Evolutionary conservation across 108 stramenopile genomes (phyloP).

Genomic region (Fistulifera pelliculosa): DNA sequence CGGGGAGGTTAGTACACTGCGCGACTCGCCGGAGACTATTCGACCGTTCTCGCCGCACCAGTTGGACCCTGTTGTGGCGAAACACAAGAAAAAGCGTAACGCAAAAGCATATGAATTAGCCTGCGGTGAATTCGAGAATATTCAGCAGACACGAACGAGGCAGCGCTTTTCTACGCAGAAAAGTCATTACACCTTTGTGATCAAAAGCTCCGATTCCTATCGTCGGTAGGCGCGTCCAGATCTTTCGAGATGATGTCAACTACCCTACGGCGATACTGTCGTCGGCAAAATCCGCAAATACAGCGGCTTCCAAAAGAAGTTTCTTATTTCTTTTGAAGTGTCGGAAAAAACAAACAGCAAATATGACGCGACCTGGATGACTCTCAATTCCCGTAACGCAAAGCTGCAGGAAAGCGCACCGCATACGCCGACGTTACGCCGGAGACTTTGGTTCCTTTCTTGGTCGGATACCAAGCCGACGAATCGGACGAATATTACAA

Average conservation of each 20-base stretch:
- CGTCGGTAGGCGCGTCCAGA: constrained; percentile 36
- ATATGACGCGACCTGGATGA: constrained; percentile 45
- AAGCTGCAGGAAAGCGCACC: too few species aligned
- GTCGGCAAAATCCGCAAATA: constrained; percentile 34
- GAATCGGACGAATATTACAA: constrained; percentile 1
- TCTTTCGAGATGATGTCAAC: constrained; percentile 47
- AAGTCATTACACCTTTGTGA: constrained; percentile 13
- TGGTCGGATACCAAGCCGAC: constrained; percentile 22
- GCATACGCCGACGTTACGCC: constrained; percentile 4
- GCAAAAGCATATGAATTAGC: constrained; percentile 30
- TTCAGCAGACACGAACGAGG: constrained; percentile 33
- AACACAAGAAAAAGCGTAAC: constrained; percentile 63
- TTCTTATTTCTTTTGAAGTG: constrained; percentile 38
- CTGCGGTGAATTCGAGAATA: constrained; percentile 27
- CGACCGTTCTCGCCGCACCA: constrained; percentile 37
- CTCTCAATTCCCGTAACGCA: too few species aligned
- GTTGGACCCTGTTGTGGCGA: constrained; percentile 42
- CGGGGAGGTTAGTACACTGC: constrained; percentile 41
- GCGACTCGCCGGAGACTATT: constrained; percentile 40
- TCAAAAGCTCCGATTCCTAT: constrained; percentile 5
- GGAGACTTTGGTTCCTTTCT: constrained; percentile 39
- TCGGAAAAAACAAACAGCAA: constrained; percentile 29
- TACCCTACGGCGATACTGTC: constrained; percentile 63
- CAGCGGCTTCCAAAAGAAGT: constrained; percentile 34
- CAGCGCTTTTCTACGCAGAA: constrained; percentile 33